Evolutionary conservation across 352 stramenopile species (phyloP).

Genomic region (Phytophthora syringae): DNA sequence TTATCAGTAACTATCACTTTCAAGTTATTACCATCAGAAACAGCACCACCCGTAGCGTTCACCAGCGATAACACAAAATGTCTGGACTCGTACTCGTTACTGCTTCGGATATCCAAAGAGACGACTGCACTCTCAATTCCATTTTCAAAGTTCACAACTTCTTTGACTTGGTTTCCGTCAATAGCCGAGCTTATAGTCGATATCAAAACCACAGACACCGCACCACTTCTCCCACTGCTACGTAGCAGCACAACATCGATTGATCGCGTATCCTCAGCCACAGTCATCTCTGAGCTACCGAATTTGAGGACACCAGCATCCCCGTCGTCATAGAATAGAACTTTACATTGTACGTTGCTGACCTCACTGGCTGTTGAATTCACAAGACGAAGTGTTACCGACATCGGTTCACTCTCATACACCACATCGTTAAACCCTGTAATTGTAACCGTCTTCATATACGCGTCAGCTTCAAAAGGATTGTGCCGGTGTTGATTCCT

Average conservation of each 20-base stretch:
- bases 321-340: conserved; percentile 43
- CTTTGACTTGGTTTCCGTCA: conserved; percentile 22
- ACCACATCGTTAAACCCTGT: conserved; percentile 31
- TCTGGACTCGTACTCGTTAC: conserved; percentile 38
- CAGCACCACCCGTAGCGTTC: conserved; percentile 35
- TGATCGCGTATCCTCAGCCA: conserved; percentile 25
- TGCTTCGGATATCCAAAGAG: conserved; percentile 34
- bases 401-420: conserved; percentile 31
- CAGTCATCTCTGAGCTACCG: conserved; percentile 2
- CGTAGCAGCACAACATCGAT: conserved; percentile 20
- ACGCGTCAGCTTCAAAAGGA: conserved; percentile 31
- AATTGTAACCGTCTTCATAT: conserved; percentile 37
- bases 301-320: conserved; percentile 47
- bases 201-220: conserved; percentile 31
- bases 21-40: conserved; percentile 13
- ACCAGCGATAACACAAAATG: conserved; percentile 36
- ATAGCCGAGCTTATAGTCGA: conserved; percentile 45
- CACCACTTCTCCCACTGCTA: conserved; percentile 9
- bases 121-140: conserved; percentile 11
- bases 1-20: conserved; percentile 41
- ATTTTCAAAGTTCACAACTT: conserved; percentile 41
- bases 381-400: conserved; percentile 32
- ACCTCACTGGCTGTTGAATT: conserved; percentile 27
- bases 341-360: conserved; percentile 5
- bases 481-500: neutral